Percentiles rank a stretch among this genome's conserved stretches.
phyloP scores from a whole-genome alignment of 768 basidiomycete genomes.

The Sporobolomyces pararoseus region DNA sequence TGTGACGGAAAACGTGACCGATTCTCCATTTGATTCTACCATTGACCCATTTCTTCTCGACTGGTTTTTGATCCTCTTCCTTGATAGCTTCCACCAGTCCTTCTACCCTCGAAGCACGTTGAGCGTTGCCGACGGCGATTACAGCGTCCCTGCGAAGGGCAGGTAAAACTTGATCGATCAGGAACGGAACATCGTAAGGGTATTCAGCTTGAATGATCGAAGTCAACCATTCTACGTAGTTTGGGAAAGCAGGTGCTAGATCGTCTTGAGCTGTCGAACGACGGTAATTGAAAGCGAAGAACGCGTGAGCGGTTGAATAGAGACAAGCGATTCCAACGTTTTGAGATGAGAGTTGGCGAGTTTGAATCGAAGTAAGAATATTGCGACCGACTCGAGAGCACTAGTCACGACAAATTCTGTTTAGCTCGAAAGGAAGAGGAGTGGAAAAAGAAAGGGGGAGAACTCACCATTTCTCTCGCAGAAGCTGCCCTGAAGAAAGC shows the following conservation, averaged over 20 bases:
- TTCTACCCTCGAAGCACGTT: too few relatives aligned
- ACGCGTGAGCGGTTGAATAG: constrained; percentile 21
- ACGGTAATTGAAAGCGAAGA: constrained; percentile 19
- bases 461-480: constrained; percentile 29
- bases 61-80: constrained; percentile 10
- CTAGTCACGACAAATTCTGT: neutral
- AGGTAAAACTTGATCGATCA: neutral
- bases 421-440: neutral
- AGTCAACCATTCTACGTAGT: constrained; percentile 29
- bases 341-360: constrained; percentile 20
- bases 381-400: constrained; percentile 36
- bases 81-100: constrained; percentile 19
- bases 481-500: constrained; percentile 14
- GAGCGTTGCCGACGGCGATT: too few relatives aligned
- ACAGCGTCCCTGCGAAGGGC: too few relatives aligned
- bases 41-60: constrained; percentile 6
- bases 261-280: neutral
- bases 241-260: neutral
- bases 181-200: constrained; percentile 14
- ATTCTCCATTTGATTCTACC: constrained; percentile 16
- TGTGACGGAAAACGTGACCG: constrained; percentile 26
- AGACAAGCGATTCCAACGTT: neutral
- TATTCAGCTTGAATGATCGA: constrained; percentile 34
- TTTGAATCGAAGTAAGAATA: constrained; percentile 35
- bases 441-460: too few relatives aligned